Evolutionary conservation across 768 basidiomycete genomes (phyloP), one percentile per base, ranked within the genome.

Genomic region (Botryobasidium botryosum): DNA sequence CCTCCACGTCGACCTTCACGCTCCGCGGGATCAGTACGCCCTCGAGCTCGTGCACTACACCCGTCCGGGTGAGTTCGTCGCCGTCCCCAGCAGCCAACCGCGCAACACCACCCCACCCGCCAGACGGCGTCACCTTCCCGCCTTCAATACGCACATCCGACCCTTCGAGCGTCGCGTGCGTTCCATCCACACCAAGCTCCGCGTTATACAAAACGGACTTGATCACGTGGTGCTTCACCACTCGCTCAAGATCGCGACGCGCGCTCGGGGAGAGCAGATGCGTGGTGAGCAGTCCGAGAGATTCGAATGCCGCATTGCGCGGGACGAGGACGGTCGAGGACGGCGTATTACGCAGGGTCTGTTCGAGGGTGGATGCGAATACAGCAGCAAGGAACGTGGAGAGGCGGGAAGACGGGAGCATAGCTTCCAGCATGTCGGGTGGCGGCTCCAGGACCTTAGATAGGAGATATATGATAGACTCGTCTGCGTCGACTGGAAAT

Each of bases 331-430:
- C 71, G 2, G 90, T 80, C 1, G 79, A 78, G 6, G 72, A 73
- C 3, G 83, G 78, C 20, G 70, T 71, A 18, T 56, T 66, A 55
- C 74, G 69, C 47, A 87, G 62, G 18, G 62, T 67, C 26, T 83
- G 75, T 6, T 85, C 83, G 39, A 96, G 71, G 8, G 73, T 74
- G 8, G 87, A 80, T 2, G 92, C 85, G 59, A 87, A 90, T 23
- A 88, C 66, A 5, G 87, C 78, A 0, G 90, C 88, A 39, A 97
- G 72, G 63, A 91, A 99, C 17, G 79, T 74, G 2, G 92, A 96
- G 15, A 88, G 69, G 32, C 87, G 77, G n/a, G 94, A 69, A 44
- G 71, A 65, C 2, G 87, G 81, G 13, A 91, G 65, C 12, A 85
- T 79, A 5, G 83, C 79, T 57, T 80, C 73, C 33, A 97, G 65